These are phyloP conservation scores for Colletotrichum sp. DNA, from an alignment of 2,329 filamentous ascomycete genomes.

Conservation along the genomic window DNA sequence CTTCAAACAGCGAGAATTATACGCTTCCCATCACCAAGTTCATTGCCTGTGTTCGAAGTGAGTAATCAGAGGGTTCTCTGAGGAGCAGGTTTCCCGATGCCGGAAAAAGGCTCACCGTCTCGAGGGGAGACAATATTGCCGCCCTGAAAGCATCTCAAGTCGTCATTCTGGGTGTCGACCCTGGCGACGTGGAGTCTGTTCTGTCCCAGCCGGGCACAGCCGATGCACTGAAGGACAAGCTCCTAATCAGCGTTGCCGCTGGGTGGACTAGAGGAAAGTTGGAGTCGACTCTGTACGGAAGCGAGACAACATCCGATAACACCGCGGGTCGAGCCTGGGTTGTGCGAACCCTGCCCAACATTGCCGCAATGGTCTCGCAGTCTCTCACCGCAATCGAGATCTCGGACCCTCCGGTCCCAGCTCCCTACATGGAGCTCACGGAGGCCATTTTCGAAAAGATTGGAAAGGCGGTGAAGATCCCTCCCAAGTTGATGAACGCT, in stretches of 20 bases:
- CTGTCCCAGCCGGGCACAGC: slow-evolving; percentile 39
- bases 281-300: slow-evolving; percentile 37
- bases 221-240: slow-evolving; percentile 43
- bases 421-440: slow-evolving; percentile 25
- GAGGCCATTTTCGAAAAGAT: slow-evolving; percentile 59
- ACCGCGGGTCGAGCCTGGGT: slow-evolving; percentile 24
- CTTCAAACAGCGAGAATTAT: background rate
- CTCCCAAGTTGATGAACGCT: slow-evolving; percentile 57
- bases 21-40: slow-evolving; percentile 26
- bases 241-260: slow-evolving; percentile 55
- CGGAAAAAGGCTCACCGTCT: slow-evolving; percentile 21
- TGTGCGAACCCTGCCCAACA: slow-evolving; percentile 37
- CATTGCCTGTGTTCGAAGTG: slow-evolving; percentile 33
- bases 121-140: slow-evolving; percentile 35
- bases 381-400: slow-evolving; percentile 36
- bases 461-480: slow-evolving; percentile 54
- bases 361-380: slow-evolving; percentile 34
- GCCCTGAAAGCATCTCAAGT: slow-evolving; percentile 41
- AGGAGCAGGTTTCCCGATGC: slow-evolving; percentile 22
- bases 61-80: slow-evolving; percentile 25
- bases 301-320: slow-evolving; percentile 19
- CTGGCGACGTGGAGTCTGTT: slow-evolving; percentile 42
- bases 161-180: slow-evolving; percentile 51
- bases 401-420: slow-evolving; percentile 23
- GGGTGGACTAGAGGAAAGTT: slow-evolving; percentile 49